Base-by-base conservation (phyloP, 331 rosid genomes). In the Arachis monticola region DNA sequence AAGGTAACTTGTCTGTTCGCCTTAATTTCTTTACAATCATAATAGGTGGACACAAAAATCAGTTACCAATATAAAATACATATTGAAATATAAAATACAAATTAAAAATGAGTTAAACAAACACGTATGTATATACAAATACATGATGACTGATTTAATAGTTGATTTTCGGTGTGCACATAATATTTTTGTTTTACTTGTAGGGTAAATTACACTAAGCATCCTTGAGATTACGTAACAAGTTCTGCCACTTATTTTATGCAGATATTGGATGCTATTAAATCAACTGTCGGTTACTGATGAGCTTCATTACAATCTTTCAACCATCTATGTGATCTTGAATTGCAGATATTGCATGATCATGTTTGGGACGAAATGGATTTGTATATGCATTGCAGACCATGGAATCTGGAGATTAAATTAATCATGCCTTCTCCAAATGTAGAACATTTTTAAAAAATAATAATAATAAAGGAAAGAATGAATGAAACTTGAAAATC, bases 181-280 rank as follows among this genome's bases (percentile, higher is more conserved):
- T n/a, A n/a, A n/a, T n/a, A n/a, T n/a, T n/a, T n/a, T n/a, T n/a
- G n/a, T n/a, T n/a, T n/a, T n/a, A n/a, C n/a, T 8, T 47, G 0
- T 47, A 47, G 38, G 38, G 3, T 35, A 35, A 35, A 35, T 35
- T 35, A 35, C 38, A 35, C 38, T 35, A 35, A 35, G 38, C 38
- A 0, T 35, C 38, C 38, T 35, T 35, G 38, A 35, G 38, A 35
- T 35, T 0, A 35, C 38, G 2, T 32, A 32, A 46, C 41, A 51
- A 45, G 35, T 65, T 52, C 7, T 60, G 22, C 70, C 59, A 41
- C 67, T 67, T 66, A 46, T 70, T 47, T 47, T 60, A 56, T 88
- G 92, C 93, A 92, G 99, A 90, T 94, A 83, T 72, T 94, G 93
- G 97, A 94, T 67, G 97, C 97, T 67, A 94, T 94, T 67, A 90